Evolutionary conservation across 176 grass and related monocot species (phyloP), one percentile per base, ranked within the genome.

Genomic region (Carex pumila): DNA sequence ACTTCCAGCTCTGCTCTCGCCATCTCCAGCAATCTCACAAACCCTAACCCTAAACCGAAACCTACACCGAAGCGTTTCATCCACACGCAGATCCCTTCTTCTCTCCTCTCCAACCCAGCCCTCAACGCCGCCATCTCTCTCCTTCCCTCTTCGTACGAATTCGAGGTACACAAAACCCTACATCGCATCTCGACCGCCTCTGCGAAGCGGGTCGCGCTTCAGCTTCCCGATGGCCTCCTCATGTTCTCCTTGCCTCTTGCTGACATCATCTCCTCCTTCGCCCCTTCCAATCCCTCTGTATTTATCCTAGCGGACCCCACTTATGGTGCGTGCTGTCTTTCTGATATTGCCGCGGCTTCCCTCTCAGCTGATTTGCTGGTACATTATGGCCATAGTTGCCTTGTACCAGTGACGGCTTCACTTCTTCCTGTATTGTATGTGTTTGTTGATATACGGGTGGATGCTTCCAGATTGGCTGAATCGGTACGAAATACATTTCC

Each of bases 311-410:
- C 89, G 12, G 92, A 98, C 75, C 89, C 95, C 82, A 98, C 95
- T 87, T 98, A 95, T 65, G 91, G 92, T 1, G 92, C 95, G 7
- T 98, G 95, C 80, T 98, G 95, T 87, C 86, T 98, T 64, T 91
- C 85, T 36, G 92, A 95, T 47, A 86, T 65, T 57, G 79, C 88
- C 6, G 86, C 93, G 14, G 86, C 75, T 75, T 93, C 96, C 4
- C 96, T 98, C 68, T 79, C 85, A 12, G 91, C 89, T 29, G 89
- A 98, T 87, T 53, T 95, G 52, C 92, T 98, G 65, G 83, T 95
- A 75, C 96, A 98, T 87, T 98, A 98, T 79, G 93, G 93, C 30
- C 96, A 98, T 87, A 93, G 90, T 86, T 98, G 96, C 85, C 96
- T 95, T 80, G 89, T 98, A 72, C 95, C 95, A 45, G 91, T 98